Evolutionary conservation across 768 basidiomycete genomes (phyloP).

Genomic region (Mycena belliarum): DNA sequence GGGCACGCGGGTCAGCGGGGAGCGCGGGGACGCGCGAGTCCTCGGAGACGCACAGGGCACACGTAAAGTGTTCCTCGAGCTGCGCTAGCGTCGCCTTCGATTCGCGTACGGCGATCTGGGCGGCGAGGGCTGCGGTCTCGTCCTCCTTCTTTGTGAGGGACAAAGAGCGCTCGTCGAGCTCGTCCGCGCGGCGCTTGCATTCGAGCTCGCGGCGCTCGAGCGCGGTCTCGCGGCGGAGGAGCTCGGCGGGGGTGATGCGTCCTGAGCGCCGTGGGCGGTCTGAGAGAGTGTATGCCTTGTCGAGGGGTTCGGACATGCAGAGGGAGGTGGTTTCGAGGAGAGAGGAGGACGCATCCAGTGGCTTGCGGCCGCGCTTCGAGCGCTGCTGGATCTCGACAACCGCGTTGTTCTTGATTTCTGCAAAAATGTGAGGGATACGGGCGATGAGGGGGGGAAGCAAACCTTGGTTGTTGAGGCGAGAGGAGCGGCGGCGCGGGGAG

Average conservation of each 20-base stretch:
- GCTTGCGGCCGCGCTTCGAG: constrained; percentile 10
- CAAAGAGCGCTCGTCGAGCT: constrained; percentile 43
- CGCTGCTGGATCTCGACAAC: constrained; percentile 23
- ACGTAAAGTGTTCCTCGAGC: constrained; percentile 66
- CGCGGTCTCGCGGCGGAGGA: constrained; percentile 38
- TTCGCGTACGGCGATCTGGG: constrained; percentile 44
- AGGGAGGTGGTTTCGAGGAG: constrained; percentile 4
- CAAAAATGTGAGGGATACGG: neutral
- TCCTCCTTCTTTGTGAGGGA: constrained; percentile 42
- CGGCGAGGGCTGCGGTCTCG: constrained; percentile 41
- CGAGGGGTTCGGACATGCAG: constrained; percentile 11
- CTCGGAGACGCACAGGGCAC: constrained; percentile 52
- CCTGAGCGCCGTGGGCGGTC: constrained; percentile 38
- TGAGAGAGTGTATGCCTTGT: neutral
- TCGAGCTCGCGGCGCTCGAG: constrained; percentile 42
- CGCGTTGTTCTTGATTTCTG: constrained; percentile 20
- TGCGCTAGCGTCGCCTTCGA: constrained; percentile 45
- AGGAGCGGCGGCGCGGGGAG: constrained; percentile 18
- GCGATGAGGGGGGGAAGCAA: neutral
- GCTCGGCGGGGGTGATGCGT: constrained; percentile 41
- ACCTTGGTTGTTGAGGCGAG: constrained; percentile 21
- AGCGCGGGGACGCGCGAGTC: neutral
- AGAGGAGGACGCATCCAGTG: constrained; percentile 7
- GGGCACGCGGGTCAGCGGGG: constrained; percentile 2
- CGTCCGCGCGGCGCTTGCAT: constrained; percentile 35